Base-by-base conservation (phyloP, 768 basidiomycete genomes). In the Russula virescens region DNA sequence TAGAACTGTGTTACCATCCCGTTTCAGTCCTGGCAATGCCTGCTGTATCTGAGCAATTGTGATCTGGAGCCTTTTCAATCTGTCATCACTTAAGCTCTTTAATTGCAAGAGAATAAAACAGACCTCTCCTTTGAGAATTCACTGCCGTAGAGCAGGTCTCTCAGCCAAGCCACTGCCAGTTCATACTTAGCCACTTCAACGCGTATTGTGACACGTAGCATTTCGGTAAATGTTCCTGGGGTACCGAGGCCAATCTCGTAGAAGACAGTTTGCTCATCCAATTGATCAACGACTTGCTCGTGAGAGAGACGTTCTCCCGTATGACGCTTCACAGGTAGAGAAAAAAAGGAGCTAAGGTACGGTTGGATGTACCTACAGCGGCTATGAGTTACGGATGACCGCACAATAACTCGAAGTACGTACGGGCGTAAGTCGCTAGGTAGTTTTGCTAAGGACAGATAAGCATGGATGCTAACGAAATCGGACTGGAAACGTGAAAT, bases 181-280 rank as follows among this genome's bases (percentile, higher is more conserved):
- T 89, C 88, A 69, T 98, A 99, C 61, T 83, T 80, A 9, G 80
- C 77, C 58, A 78, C 83, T 74, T 96, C 91, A 5, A 98, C 96
- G 74, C 91, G 91, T 73, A 99, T 81, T 66, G 79, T 83, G 59
- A 97, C 76, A 16, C 87, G 83, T 55, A 92, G 71, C 21, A 80
- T 80, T 69, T 99, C 94, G 6, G 84, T 76, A 71, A 95, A 94
- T n/a, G 78, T 19, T 79, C 78, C 64, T 40, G 68, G 66, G 28
- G 85, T 71, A 16, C 92, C 92, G 9, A 91, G 78, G 26, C 79
- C 79, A 60, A 81, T 82, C 59, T 89, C 87, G 71, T 98, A 97
- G 2, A 83, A 84, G 26, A 98, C 92, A 0, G 97, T 98, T 67
- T 91, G 88, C 72, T 94, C 82, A 69, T 97, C 94, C 2, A 99